Evolutionary conservation across 1,139 yeast genomes (phyloP), one percentile per base, ranked within the genome.

Genomic region (Candida labiduridarum): DNA sequence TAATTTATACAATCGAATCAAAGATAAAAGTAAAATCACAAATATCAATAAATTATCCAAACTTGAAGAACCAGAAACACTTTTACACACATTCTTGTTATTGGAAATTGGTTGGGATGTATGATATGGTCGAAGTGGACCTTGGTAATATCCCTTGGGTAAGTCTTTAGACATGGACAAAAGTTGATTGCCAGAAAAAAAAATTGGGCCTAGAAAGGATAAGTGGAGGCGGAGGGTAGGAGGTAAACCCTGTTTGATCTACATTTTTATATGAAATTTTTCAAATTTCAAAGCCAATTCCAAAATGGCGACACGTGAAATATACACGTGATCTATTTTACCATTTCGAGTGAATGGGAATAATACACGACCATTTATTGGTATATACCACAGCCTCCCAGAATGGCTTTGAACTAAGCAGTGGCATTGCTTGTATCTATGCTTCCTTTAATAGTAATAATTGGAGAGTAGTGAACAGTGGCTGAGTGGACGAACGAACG

Each of bases 1-100:
- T 45, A 94, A 67, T 52, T 80, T 79, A 61, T 79, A 76, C 49
- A 87, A 71, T 58, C 98, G 60, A 6, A 63, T 44, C 14, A 70
- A 51, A 19, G 60, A 34, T 42, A 66, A 59, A 9, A 66, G 46
- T 29, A 56, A 50, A 36, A 50, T 43, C 16, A 38, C 18, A 11
- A 45, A 29, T 7, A 38, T 15, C 5, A 15, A 25, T 30, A 38
- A 65, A 60, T 47, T 61, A 64, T 55, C 69, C 73, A 2, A 56
- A 29, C 30, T 38, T 14, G 41, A 25, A 25, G 10, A 25, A 8
- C 8, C 29, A 25, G 10, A 8, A 25, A 9, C 41, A 38, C 41
- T 49, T 49, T 33, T 51, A 41, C 7, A 51, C 25, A 22, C 45
- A 7, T 22, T 15, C 3, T 4, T n/a, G 29, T 44, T 30, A 2